Percentiles rank a stretch among this genome's conserved stretches.
Evolutionary conservation across 352 stramenopile species (phyloP).

Genomic region (Phytophthora litchii): DNA sequence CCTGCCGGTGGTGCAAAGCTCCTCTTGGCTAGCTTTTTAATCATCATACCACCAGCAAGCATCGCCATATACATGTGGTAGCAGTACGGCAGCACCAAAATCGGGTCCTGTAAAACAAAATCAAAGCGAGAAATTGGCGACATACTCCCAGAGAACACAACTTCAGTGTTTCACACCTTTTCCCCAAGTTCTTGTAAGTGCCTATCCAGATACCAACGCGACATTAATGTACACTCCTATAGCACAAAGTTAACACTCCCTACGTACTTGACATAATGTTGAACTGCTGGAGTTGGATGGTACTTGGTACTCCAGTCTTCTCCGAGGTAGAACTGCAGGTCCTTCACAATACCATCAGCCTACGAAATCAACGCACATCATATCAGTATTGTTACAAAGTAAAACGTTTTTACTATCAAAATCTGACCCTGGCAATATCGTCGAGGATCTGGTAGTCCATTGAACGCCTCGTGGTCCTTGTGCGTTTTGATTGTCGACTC

Average conservation of each 20-base stretch:
- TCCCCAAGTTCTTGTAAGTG: constrained; percentile 61
- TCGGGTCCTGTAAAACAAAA: constrained; percentile 46
- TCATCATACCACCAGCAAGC: constrained; percentile 64
- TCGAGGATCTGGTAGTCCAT: constrained; percentile 48
- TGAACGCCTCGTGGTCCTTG: constrained; percentile 53
- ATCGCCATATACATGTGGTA: constrained; percentile 84
- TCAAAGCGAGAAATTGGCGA: not conserved
- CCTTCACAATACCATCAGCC: constrained; percentile 64
- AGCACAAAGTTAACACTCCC: not conserved
- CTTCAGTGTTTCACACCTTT: constrained; percentile 35
- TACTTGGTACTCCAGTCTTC: constrained; percentile 66
- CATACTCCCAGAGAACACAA: not conserved
- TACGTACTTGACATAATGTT: constrained; percentile 60
- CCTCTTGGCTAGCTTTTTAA: constrained; percentile 69
- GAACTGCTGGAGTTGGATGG: constrained; percentile 50
- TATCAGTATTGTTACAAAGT: not conserved
- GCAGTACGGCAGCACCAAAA: constrained; percentile 64
- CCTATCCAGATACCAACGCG: constrained; percentile 13
- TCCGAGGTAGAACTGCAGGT: constrained; percentile 65
- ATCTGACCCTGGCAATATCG: constrained; percentile 49
- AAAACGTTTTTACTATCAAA: not conserved
- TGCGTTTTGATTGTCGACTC: constrained; percentile 52
- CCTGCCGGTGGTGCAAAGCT: constrained; percentile 52
- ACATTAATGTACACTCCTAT: not conserved
- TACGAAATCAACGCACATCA: constrained; percentile 14